Base-by-base conservation (phyloP, 1,139 yeast genomes). In the Yamadazyma songkhlaensis region DNA sequence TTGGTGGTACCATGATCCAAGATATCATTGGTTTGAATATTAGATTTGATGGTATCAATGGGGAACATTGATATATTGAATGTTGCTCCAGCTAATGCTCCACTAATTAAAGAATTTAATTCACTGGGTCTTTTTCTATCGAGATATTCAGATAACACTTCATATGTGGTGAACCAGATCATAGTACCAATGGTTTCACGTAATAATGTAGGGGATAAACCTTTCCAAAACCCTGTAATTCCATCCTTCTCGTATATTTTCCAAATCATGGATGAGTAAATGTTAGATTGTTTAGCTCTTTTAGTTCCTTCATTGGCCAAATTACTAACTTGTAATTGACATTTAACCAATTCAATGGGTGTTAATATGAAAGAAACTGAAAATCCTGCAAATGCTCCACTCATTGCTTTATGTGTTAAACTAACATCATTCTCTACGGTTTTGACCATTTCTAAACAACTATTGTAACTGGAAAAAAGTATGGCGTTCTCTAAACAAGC, bases 121-220 rank as follows among this genome's bases (percentile, higher is more conserved):
- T 31, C 29, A 42, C 72, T 72, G 9, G 76, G 65, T 35, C 61
- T 64, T 7, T 32, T 3, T 3, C 35, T 26, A 12, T 38, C 34
- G 28, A 56, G 63, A 22, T 57, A 48, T 4, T 59, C 59, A 29
- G 72, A 66, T 29, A 77, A 62, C 35, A 71, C 63, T 55, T 88
- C 96, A 56, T 88, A 88, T 25, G 92, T 78, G 0, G 96, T 94
- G 62, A 90, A 90, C 97, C 97, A 90, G 3, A 92, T 81, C 3
- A 95, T 87, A 1, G 96, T 86, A 6, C 97, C 97, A 20, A 89
- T 82, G 27, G 87, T 74, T 58, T 90, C 97, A 51, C 97, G 73
- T 2, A 86, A 47, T 39, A 88, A 63, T 0, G 97, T 90, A n/a
- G 95, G 83, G 1, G 80, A 67, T 48, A 89, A 89, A 1, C 97